Evolutionary conservation across 2,329 filamentous ascomycete genomes (phyloP).

Genomic region (Hymenoscyphus albidus): DNA sequence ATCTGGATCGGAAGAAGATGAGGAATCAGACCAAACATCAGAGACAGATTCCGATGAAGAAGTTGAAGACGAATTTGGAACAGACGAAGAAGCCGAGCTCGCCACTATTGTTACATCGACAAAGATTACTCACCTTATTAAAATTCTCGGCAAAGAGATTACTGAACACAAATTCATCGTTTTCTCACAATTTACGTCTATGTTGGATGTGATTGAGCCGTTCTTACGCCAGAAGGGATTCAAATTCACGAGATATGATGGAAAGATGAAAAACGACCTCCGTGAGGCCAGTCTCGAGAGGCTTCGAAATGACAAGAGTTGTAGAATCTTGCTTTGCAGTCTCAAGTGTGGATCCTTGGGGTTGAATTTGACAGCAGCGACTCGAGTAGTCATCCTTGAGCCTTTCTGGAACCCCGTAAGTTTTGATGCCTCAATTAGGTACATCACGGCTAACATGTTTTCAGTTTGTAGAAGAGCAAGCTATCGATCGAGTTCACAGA

Average conservation of each 20-base stretch:
- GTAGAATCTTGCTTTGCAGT: conserved; percentile 84
- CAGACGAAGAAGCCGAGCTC: conserved; percentile 41
- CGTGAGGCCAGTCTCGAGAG: conserved; percentile 81
- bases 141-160: conserved; percentile 75
- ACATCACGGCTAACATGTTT: conserved; percentile 15
- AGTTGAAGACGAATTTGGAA: conserved; percentile 33
- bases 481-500: conserved; percentile 97
- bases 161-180: conserved; percentile 93
- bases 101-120: conserved; percentile 67
- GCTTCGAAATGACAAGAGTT: conserved; percentile 69
- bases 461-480: conserved; percentile 97
- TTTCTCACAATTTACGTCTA: conserved; percentile 96
- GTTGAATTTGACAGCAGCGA: conserved; percentile 90
- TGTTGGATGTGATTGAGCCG: conserved; percentile 94
- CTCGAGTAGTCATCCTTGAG: conserved; percentile 88
- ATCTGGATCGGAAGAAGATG: conserved; percentile 23
- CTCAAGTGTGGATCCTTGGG: conserved; percentile 91
- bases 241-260: conserved; percentile 85
- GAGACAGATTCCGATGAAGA: conserved; percentile 37
- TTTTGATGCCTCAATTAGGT: conserved; percentile 6
- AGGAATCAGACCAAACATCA: conserved; percentile 29
- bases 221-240: conserved; percentile 75
- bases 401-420: conserved; percentile 88
- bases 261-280: conserved; percentile 87
- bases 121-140: conserved; percentile 83